phyloP scores from a whole-genome alignment of 2,329 filamentous ascomycete genomes.

The Colletotrichum zoysiae region DNA sequence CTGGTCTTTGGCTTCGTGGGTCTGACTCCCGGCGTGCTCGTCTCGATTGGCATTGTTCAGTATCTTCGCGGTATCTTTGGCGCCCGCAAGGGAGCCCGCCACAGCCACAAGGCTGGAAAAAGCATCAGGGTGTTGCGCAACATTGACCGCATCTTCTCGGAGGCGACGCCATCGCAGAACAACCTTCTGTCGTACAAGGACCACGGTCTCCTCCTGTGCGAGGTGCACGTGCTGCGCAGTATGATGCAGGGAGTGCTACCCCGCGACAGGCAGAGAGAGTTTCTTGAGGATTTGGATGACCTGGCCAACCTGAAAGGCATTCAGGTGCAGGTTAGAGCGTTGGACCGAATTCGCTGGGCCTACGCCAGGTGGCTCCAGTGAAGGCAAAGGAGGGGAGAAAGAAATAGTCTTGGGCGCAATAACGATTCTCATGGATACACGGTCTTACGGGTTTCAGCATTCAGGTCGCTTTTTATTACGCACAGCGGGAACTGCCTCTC shows the following conservation, averaged over 20 bases:
- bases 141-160: slow-evolving; percentile 83
- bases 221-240: slow-evolving; percentile 85
- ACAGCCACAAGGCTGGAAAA: slow-evolving; percentile 74
- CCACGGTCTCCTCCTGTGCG: slow-evolving; percentile 89
- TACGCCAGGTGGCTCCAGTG: slow-evolving; percentile 81
- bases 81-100: slow-evolving; percentile 75
- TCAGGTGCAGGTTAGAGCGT: slow-evolving; percentile 80
- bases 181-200: slow-evolving; percentile 90
- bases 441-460: slow-evolving; percentile 37
- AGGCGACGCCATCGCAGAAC: slow-evolving; percentile 76
- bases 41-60: slow-evolving; percentile 79
- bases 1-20: slow-evolving; percentile 98
- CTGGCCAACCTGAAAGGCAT: slow-evolving; percentile 86
- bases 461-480: slow-evolving; percentile 32
- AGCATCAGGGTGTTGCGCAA: slow-evolving; percentile 86
- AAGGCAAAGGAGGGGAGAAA: not conserved
- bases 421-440: slow-evolving; percentile 39
- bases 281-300: slow-evolving; percentile 88
- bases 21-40: slow-evolving; percentile 91
- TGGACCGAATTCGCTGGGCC: slow-evolving; percentile 90
- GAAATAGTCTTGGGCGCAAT: slow-evolving; percentile 21
- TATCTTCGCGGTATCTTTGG: slow-evolving; percentile 80
- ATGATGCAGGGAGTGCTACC: slow-evolving; percentile 78
- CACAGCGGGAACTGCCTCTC: slow-evolving; percentile 32
- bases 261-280: slow-evolving; percentile 81